Base-by-base conservation (phyloP, 1,284 basidiomycete genomes). In the Apiotrichum montevideense region DNA sequence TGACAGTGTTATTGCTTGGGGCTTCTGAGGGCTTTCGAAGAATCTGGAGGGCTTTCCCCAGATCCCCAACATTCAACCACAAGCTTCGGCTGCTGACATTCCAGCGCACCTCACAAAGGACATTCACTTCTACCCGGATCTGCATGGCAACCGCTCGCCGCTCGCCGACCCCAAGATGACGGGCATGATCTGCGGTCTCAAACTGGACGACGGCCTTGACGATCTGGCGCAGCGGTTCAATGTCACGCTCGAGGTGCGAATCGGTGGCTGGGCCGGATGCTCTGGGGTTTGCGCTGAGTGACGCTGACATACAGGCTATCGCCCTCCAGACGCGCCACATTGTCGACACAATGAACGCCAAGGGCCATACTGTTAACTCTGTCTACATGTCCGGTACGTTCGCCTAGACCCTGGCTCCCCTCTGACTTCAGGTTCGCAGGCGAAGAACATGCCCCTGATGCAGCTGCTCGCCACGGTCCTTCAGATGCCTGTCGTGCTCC, bases 281-380 rank as follows among this genome's bases (percentile, higher is more conserved):
- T 21, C 21, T 21, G 21, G 21, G 21, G 21, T 21, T 21, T 21
- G 21, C 21, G 21, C 21, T 21, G 21, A 21, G 21, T 21, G 21
- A 21, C 21, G 21, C 21, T 21, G 21, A 21, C 21, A 44, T 39
- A 39, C 37, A 78, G 79, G 86, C 92, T 9, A 95, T 98, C 74
- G 90, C 92, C 6, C 83, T 98, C 21, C 95, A 98, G 76, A 98
- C 93, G 10, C 82, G 89, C 3, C 95, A 98, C 77, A 98, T 98
- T 72, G 81, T 98, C 55, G 89, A 94, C 69, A 83, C 85, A 66
- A 89, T 98, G 84, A 97, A 98, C 77, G 75, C 70, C 14, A 83
- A 85, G 42, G 95, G 95, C 0, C 95, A 98, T 77, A 71, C 80
- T 37, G 88, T 98, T 68, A 83, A 83, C 55, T 84, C 85, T 35